These are phyloP conservation scores for Trametes coccinea DNA, from an alignment of 768 basidiomycete genomes.

Conservation along the genomic window DNA sequence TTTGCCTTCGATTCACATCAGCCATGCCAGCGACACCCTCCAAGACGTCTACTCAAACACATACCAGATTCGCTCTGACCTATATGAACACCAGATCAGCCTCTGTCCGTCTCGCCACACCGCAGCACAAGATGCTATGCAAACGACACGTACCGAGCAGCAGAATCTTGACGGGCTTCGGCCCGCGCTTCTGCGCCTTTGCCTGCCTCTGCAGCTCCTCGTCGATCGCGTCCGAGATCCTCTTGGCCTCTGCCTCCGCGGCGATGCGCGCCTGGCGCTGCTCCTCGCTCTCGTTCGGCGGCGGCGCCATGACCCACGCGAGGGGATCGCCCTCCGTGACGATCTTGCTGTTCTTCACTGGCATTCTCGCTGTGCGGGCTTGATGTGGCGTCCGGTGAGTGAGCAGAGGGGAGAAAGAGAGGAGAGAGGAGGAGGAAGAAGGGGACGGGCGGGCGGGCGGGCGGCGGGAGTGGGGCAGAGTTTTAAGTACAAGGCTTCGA, in stretches of 20 bases:
- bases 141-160: conserved; percentile 34
- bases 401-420: background rate
- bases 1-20: conserved; percentile 31
- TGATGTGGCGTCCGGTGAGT: background rate
- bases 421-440: background rate
- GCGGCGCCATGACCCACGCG: conserved; percentile 52
- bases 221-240: conserved; percentile 52
- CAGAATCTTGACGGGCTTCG: conserved; percentile 37
- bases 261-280: conserved; percentile 46
- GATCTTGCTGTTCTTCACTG: conserved; percentile 16
- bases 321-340: conserved; percentile 50
- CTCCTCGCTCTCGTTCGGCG: conserved; percentile 52
- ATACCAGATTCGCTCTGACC: conserved; percentile 38
- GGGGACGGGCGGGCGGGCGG: conserved; percentile 3
- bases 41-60: conserved; percentile 1
- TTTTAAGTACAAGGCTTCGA: conserved; percentile 63
- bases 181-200: conserved; percentile 28
- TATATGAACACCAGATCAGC: conserved; percentile 10
- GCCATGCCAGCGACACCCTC: background rate
- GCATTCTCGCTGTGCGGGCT: conserved; percentile 5
- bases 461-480: conserved; percentile 42
- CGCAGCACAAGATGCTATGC: background rate
- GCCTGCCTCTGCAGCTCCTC: conserved; percentile 38
- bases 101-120: background rate
- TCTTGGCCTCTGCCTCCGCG: conserved; percentile 56